Evolutionary conservation across 129 eudicot species (phyloP), one percentile per base, ranked within the genome.

Genomic region (Erigeron canadensis): DNA sequence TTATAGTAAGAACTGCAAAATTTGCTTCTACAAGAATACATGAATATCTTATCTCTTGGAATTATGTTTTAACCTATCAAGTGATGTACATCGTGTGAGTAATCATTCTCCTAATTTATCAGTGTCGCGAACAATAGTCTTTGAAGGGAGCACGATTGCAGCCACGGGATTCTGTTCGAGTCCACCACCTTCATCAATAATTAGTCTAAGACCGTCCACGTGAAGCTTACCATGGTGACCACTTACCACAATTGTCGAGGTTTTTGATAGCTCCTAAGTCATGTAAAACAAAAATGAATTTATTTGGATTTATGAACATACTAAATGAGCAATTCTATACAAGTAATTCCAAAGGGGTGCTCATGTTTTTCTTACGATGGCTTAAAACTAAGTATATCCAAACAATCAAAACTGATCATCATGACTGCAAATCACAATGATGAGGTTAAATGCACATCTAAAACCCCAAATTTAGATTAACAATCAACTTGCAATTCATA

Each of bases 221-320:
- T 87, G 89, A 71, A 93, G 88, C 86, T 81, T 89, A 19, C 88
- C 98, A 76, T 93, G 98, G 82, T 93, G 98, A 64, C 98, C 98
- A 69, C 98, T 92, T 5, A 89, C 83, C 67, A 93, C 77, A 37
- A 89, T 84, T 9, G 88, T 89, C 19, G 80, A 76, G 38, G 58
- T 71, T 47, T 77, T 61, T 1, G 46, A 50, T 63, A 93, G 63
- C 41, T 87, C 98, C 98, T 92, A 61, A 44, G 6, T n/a, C 28
- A 71, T 6, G 8, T 15, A 23, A 19, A 12, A 65, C 6, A 15
- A 12, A 46, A n/a, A 13, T 7, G 6, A 62, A 13, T 54, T n/a
- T 54, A n/a, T 54, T 54, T 54, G 8, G 10, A 2, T 28, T 54
- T 54, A 5, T n/a, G 10, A 38, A 62, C 46, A 1, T 34, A 62